Evolutionary conservation across 148 eudicot genomes (phyloP), one percentile per base, ranked within the genome.

Genomic region (Nepenthes gracilis): DNA sequence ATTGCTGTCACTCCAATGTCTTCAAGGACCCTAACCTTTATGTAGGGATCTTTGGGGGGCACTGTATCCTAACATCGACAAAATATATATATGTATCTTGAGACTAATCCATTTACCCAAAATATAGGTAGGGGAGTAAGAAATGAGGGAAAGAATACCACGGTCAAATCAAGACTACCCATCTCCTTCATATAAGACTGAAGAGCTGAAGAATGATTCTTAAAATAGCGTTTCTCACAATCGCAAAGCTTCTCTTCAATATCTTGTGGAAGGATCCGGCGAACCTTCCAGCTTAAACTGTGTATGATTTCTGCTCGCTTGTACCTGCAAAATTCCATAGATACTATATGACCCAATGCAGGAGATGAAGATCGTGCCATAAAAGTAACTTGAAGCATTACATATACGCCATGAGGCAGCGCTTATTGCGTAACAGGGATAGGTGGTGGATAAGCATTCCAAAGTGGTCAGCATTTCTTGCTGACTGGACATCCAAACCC

Each of bases 21-120:
- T 51, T 86, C 88, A 2, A 88, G 78, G 47, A 92, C 95, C 71
- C 98, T 82, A 70, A 88, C 96, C 75, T 92, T 92, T 54, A 88
- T 77, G 73, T 85, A 86, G 38, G 98, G 98, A 86, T 92, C 98
- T 73, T 92, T 92, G 32, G 95, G 98, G 8, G 98, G 98, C 56
- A 92, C 88, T 88, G 77, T 88, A 73, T 92, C 98, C 98, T 91
- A 50, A 52, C 8, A 33, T 57, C 35, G 54, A 49, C 43, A 53
- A 57, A 62, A 14, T 13, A 51, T 13, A 51, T 13, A 23, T 23
- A 23, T 23, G 23, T 23, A 23, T 43, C 2, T n/a, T 12, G 11
- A 40, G 45, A 40, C 45, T 40, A 40, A 40, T 40, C 45, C 45
- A 8, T 40, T n/a, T 49, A 48, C 36, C 43, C 2, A 36, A 2